Percentiles rank a stretch among this genome's conserved stretches.
These are phyloP conservation scores for Podospora didyma DNA, from an alignment of 495 filamentous ascomycete genomes.

Conservation along the genomic window DNA sequence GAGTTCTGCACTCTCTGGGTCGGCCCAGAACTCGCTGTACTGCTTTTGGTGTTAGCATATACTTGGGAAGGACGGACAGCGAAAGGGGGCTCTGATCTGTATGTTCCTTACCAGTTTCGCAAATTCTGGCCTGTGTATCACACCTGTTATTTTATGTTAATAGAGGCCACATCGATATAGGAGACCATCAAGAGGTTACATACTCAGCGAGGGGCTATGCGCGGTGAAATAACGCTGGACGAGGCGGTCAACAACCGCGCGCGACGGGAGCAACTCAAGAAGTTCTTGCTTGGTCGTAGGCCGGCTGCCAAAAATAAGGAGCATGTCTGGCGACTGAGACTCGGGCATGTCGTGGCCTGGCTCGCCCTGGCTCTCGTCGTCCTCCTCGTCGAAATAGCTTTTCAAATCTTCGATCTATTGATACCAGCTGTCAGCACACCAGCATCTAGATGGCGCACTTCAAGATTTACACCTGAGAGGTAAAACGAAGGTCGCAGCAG, in stretches of 20 bases:
- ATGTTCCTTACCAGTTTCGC: neutral
- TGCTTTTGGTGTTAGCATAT: slow-evolving; percentile 11
- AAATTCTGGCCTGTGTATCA: neutral
- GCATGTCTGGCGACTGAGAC: slow-evolving; percentile 26
- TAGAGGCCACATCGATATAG: too few species aligned
- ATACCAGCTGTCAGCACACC: neutral
- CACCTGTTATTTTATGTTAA: neutral
- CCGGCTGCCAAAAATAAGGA: slow-evolving; percentile 26
- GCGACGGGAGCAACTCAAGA: slow-evolving; percentile 36
- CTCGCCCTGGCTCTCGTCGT: slow-evolving; percentile 18
- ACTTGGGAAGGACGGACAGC: neutral
- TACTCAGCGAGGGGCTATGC: slow-evolving; percentile 40
- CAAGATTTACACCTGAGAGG: neutral
- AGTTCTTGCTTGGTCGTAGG: slow-evolving; percentile 32
- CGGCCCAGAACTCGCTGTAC: slow-evolving; percentile 46
- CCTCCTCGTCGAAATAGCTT: slow-evolving; percentile 34
- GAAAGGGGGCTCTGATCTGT: neutral
- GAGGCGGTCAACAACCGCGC: slow-evolving; percentile 35
- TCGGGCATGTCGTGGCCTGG: slow-evolving; percentile 17
- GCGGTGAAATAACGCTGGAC: slow-evolving; percentile 49
- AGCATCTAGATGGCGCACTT: neutral
- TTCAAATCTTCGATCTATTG: slow-evolving; percentile 44
- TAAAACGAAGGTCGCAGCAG: neutral
- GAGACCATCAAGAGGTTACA: slow-evolving; percentile 7
- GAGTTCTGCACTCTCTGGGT: slow-evolving; percentile 31